Percentiles rank a stretch among this genome's conserved stretches.
Evolutionary conservation across 2,329 filamentous ascomycete genomes (phyloP).

Genomic region (Chalaropsis thielavioides): DNA sequence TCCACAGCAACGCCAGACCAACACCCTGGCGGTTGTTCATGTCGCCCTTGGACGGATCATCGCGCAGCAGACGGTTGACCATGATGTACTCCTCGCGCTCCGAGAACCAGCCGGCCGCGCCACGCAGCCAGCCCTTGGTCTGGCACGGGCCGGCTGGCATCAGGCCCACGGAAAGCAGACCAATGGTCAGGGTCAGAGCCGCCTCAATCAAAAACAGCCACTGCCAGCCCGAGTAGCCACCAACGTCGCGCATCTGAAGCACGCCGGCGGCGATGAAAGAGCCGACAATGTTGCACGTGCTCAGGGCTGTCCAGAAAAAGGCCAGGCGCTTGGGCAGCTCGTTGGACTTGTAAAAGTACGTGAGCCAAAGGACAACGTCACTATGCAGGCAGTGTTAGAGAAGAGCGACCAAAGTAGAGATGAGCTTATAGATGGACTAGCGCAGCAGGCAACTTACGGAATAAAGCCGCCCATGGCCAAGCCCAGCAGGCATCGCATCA

Average conservation of each 20-base stretch:
- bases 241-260: constrained; percentile 26
- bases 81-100: constrained; percentile 48
- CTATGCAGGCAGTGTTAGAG: not conserved
- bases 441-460: constrained; percentile 25
- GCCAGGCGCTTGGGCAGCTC: constrained; percentile 23
- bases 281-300: constrained; percentile 24
- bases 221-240: constrained; percentile 28
- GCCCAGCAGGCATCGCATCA: constrained; percentile 31
- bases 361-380: constrained; percentile 24
- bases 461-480: constrained; percentile 38
- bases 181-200: constrained; percentile 27
- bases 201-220: constrained; percentile 24
- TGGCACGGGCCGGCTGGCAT: constrained; percentile 34
- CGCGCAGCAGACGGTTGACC: constrained; percentile 44
- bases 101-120: constrained; percentile 46
- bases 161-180: constrained; percentile 31
- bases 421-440: too few species aligned
- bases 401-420: not conserved
- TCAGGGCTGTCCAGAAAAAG: constrained; percentile 24
- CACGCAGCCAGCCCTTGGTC: constrained; percentile 42
- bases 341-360: constrained; percentile 25
- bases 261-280: constrained; percentile 34
- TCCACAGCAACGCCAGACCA: constrained; percentile 33
- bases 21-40: constrained; percentile 43
- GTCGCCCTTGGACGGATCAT: constrained; percentile 46